Evolutionary conservation across 169 alveolate genomes (phyloP), one percentile per base, ranked within the genome.

Genomic region (Plasmodium blacklocki): DNA sequence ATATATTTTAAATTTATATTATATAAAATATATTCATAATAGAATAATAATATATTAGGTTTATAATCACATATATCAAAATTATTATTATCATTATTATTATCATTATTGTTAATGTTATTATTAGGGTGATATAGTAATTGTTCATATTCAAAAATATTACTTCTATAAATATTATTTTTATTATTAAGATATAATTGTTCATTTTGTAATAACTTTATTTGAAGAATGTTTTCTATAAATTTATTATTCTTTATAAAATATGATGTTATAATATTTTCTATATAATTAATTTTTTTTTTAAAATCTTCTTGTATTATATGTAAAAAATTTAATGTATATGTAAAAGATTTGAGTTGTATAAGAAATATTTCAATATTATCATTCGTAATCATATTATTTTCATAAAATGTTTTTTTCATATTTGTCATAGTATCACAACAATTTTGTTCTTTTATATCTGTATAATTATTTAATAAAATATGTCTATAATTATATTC

Each of bases 21-120:
- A 59, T 68, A 67, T 49, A 87, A 15, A 6, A 92, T 74, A 66
- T 67, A 86, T 71, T 87, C 80, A 18, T 87, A 91, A 39, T 92
- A 74, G 39, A 87, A 73, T 1, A 74, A 56, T 56, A 80, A 39
- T 6, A 39, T 4, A 39, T 39, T 39, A 39, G 5, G 8, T 39
- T 39, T 39, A 39, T 88, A 15, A 9, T 66, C 26, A 29, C 72
- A 59, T 64, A 60, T 63, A n/a, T 54, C 54, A 19, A 70, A 54
- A 14, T 45, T 56, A 8, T 19, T 19, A 19, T 62, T 88, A 63
- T 52, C 54, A 14, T 32, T 66, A 12, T 18, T 47, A 32, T n/a
- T 59, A 29, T 11, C 18, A 5, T 26, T 64, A 45, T 47, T 50
- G 23, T 62, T 63, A 8, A 14, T 47, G 58, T 64, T 12, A 18